Evolutionary conservation across 352 stramenopile genomes (phyloP).

Genomic region (Blastocystis sp.): DNA sequence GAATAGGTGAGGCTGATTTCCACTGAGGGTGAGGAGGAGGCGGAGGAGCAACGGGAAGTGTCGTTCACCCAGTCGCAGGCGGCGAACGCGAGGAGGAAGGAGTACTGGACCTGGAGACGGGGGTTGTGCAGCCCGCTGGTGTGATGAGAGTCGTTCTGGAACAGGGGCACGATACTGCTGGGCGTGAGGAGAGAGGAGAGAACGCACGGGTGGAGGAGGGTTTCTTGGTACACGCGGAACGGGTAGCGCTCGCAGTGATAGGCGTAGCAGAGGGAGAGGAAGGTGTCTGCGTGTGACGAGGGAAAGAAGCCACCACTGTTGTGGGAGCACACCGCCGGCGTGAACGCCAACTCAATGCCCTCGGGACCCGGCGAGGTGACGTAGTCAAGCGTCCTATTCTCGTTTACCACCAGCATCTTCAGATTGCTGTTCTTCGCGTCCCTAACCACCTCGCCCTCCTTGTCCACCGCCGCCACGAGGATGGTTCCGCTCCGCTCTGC

Average conservation of each 20-base stretch:
- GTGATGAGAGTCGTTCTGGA: neutral
- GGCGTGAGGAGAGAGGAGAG: neutral
- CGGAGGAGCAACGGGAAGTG: neutral
- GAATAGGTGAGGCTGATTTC: neutral
- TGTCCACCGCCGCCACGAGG: neutral
- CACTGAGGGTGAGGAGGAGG: neutral
- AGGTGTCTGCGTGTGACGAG: neutral
- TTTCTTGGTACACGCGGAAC: neutral
- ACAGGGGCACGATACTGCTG: neutral
- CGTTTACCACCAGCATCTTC: neutral
- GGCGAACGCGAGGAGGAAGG: conserved; percentile 29
- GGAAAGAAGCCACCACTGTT: neutral
- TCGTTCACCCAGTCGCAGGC: neutral
- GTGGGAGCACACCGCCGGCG: neutral
- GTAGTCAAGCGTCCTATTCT: neutral
- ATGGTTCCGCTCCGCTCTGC: too few relatives aligned
- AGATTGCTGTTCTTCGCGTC: neutral
- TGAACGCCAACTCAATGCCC: neutral
- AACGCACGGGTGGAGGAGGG: neutral
- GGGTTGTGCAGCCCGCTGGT: conserved; percentile 27
- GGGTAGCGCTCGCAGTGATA: neutral
- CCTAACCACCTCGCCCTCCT: neutral
- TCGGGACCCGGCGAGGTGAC: neutral
- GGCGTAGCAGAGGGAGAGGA: neutral
- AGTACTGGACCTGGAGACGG: conserved; percentile 12